Conservation (phyloP, 2,329 filamentous ascomycete genomes). For the Epichloe sibirici region DNA sequence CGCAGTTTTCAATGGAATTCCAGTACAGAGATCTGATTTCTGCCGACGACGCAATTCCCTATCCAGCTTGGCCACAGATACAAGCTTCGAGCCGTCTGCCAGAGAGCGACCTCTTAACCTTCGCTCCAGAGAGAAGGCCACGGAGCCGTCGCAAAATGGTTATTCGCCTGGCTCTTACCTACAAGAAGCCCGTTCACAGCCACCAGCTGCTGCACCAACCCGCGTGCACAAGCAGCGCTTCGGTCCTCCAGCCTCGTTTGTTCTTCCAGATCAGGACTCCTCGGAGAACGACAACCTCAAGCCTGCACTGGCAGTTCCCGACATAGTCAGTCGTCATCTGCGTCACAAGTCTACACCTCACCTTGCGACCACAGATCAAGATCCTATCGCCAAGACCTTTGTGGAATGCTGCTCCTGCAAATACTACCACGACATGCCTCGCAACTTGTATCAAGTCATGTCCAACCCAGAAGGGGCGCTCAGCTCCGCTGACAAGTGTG, state of each 20-base stretch:
- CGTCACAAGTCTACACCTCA: slow-evolving; percentile 6
- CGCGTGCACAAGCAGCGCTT: slow-evolving; percentile 8
- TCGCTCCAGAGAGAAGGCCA: slow-evolving; percentile 9
- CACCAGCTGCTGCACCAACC: slow-evolving; percentile 6
- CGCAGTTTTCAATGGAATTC: slow-evolving; percentile 9
- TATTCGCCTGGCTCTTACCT: slow-evolving; percentile 10
- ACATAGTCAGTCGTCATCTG: neutral
- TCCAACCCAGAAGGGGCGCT: slow-evolving; percentile 43
- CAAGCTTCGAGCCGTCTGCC: slow-evolving; percentile 22
- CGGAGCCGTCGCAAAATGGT: neutral
- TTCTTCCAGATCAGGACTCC: slow-evolving; percentile 3
- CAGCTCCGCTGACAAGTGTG: slow-evolving; percentile 32
- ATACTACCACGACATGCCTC: slow-evolving; percentile 55
- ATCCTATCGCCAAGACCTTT: slow-evolving; percentile 48
- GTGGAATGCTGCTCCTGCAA: slow-evolving; percentile 53
- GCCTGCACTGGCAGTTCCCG: neutral
- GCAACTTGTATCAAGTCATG: slow-evolving; percentile 52
- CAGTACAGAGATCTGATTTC: slow-evolving; percentile 8
- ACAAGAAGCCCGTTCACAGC: slow-evolving; percentile 10
- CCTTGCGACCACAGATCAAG: slow-evolving; percentile 11
- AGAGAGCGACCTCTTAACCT: slow-evolving; percentile 26
- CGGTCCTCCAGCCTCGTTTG: slow-evolving; percentile 12
- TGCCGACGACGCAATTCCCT: slow-evolving; percentile 9
- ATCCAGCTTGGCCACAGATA: slow-evolving; percentile 4
- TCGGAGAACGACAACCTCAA: neutral